Evolutionary conservation across 1,139 yeast species (phyloP), one percentile per base, ranked within the genome.

Genomic region (Tardiomyces depauwii): DNA sequence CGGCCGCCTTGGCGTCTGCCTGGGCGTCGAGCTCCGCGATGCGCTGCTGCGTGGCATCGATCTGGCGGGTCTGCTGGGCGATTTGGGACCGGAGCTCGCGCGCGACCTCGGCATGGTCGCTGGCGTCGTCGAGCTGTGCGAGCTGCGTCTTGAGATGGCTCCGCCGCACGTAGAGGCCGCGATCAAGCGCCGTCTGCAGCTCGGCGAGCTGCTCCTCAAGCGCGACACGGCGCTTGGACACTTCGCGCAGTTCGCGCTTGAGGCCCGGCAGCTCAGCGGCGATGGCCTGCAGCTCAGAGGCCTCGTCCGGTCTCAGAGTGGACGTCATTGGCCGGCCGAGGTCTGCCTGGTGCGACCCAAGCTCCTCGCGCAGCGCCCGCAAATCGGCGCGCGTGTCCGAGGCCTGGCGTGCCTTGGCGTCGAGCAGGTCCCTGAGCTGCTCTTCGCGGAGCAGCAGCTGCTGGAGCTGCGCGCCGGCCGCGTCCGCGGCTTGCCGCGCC

Each of bases 181-280:
- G 79, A 14, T 68, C 64, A 44, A 86, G 62, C 52, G 82, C 88
- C 4, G 84, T 73, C 46, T 77, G 77, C 25, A 76, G 58, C 3
- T 66, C 63, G 1, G 78, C 72, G n/a, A 76, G 64, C 18, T 67
- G 65, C 7, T 78, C 65, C 48, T 82, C 85, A 18, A 78, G 52
- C 7, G 67, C 72, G 1, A 76, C 64, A 25, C 80, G 64, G 44
- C 69, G 59, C 10, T 70, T 71, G 0, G 73, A 72, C 0, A 74
- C 59, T 2, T 60, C 56, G 50, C 73, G 72, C 45, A 78, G 67
- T 32, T 67, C 57, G 10, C 39, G 39, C 19, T 16, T 36, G 18
- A 36, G 39, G n/a, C 21, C 6, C 19, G 39, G 39, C 19, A 36
- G 39, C 19, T n/a, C 19, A 3, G n/a, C 13, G n/a, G 19, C 19